Evolutionary conservation across 202 grass and related monocot genomes (phyloP).

Genomic region (Digitaria exilis): DNA sequence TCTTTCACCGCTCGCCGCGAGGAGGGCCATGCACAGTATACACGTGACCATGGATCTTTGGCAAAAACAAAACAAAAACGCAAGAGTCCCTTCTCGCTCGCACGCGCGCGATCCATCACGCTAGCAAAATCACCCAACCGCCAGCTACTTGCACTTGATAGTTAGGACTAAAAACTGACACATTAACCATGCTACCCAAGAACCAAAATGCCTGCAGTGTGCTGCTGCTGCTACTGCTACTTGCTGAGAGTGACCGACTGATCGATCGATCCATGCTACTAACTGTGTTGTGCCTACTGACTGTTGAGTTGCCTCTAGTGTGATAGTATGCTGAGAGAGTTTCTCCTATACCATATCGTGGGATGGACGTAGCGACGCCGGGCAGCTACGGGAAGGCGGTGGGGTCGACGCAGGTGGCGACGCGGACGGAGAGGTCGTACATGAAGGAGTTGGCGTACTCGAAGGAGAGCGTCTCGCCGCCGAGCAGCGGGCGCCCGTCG

Average conservation of each 20-base stretch:
- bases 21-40: background rate
- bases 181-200: background rate
- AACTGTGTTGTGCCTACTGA: background rate
- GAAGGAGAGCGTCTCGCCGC: slow-evolving; percentile 71
- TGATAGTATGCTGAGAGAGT: background rate
- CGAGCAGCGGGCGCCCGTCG: slow-evolving; percentile 58
- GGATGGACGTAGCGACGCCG: too few relatives aligned
- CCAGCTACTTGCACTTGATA: background rate
- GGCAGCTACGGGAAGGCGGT: background rate
- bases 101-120: background rate
- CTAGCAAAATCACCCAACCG: background rate
- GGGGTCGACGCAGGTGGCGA: slow-evolving; percentile 60
- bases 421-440: slow-evolving; percentile 62
- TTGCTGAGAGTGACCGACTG: background rate
- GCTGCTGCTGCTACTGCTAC: background rate
- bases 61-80: background rate
- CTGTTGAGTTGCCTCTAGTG: background rate
- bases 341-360: slow-evolving; percentile 14
- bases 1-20: background rate
- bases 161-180: background rate
- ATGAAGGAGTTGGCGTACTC: slow-evolving; percentile 86
- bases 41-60: background rate
- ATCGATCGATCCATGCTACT: background rate
- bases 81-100: background rate
- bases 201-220: background rate